A percentile compares a stretch with the other conserved stretches of the same genome.
Evolutionary conservation across 768 basidiomycete genomes (phyloP).

Genomic region (Pilatotrama ljubarskyi): DNA sequence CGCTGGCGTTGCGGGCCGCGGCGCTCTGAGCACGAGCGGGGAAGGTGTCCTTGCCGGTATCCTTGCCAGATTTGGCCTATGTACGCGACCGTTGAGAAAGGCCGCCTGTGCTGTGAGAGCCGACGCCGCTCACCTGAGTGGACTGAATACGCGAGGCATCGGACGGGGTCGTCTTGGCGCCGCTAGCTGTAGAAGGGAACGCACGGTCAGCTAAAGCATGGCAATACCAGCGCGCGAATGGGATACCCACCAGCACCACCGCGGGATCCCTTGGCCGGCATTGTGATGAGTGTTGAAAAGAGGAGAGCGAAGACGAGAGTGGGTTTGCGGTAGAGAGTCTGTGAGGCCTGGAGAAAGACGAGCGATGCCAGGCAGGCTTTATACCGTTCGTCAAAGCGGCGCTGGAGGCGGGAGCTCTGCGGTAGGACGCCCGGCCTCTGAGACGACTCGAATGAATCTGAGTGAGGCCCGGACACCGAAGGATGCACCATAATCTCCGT

Average conservation of each 20-base stretch:
- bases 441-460: not conserved
- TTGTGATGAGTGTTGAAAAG: conserved; percentile 15
- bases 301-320: not conserved
- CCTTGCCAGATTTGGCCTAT: conserved; percentile 31
- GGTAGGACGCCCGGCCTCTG: not conserved
- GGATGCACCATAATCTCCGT: conserved; percentile 5
- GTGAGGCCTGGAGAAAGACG: conserved; percentile 8
- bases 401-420: not conserved
- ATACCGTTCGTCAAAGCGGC: not conserved
- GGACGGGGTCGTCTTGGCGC: conserved; percentile 23
- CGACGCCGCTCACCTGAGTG: conserved; percentile 24
- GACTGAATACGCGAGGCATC: conserved; percentile 31
- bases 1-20: conserved; percentile 23
- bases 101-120: not conserved
- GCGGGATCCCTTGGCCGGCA: conserved; percentile 25
- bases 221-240: no score
- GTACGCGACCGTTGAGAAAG: not conserved
- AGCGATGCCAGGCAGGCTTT: not conserved
- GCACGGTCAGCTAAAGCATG: not conserved
- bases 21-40: conserved; percentile 29
- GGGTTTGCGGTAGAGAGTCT: conserved; percentile 1
- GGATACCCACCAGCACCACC: conserved; percentile 16
- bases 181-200: conserved; percentile 3
- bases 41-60: conserved; percentile 30
- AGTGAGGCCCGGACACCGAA: not conserved